Base-by-base conservation (phyloP, 2,329 filamentous ascomycete species). In the Penicillium sp. region DNA sequence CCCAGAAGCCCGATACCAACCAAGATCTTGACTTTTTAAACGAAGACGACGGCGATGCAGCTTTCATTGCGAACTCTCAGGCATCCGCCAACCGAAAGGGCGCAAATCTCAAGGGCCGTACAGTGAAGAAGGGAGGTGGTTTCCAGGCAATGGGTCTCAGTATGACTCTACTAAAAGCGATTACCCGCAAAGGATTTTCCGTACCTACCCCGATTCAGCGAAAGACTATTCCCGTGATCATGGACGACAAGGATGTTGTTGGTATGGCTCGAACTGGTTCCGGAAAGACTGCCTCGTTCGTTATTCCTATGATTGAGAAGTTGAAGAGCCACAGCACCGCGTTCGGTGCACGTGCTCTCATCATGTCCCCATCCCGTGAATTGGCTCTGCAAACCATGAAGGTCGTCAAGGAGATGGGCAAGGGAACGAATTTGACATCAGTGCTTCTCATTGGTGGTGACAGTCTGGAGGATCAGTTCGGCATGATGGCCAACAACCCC, bases 181-280 rank as follows among this genome's bases (percentile, higher is more conserved):
- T 99, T 63, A 85, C 90, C 13, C 85, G 90, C 67, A 99, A 97
- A 77, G 95, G 94, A 16, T 99, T 97, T 76, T 91, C 89, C 0
- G 91, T 97, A 3, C 95, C 95, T 4, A 99, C 94, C 0, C 94
- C 94, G 0, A 99, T 99, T 75, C 94, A 99, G 79, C 86, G 94
- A 65, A 97, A 97, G 76, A 91, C 94, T 2, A 96, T 99, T 47
- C 95, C 94, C 4, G 81, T 97, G 54, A 86, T 99, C 54, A 81
- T 97, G 66, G 90, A 95, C 60, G 85, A 89, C 53, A 90, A 92
- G 76, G 94, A 99, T 82, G 90, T 97, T n/a, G 93, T 99, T 25
- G 95, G 92, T 64, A 99, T 99, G 94, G 94, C 94, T 8, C 84
- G 95, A 64, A 99, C 95, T n/a, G 94, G 94, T 72, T 97, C 92